phyloP scores from a whole-genome alignment of 2,329 filamentous ascomycete genomes.

The Phyllosticta ampelicida region DNA sequence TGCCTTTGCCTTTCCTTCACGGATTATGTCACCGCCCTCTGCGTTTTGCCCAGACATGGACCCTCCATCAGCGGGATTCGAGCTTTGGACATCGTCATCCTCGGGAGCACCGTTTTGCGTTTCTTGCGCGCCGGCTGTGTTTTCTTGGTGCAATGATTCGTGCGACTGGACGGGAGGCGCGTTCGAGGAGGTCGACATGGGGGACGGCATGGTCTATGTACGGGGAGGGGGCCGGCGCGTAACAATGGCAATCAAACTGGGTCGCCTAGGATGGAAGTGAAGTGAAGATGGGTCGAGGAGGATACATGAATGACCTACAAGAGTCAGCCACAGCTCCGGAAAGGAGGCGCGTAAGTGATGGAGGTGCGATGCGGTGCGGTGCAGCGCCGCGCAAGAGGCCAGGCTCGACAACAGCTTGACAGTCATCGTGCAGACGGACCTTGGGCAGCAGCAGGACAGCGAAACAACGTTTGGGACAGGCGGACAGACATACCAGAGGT shows the following conservation, averaged over 20 bases:
- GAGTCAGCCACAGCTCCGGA: constrained; percentile 19
- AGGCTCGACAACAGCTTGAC: neutral
- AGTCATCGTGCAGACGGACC: neutral
- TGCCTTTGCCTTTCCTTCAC: constrained; percentile 50
- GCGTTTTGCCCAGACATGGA: constrained; percentile 20
- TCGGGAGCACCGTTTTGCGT: constrained; percentile 21
- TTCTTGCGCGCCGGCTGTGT: constrained; percentile 19
- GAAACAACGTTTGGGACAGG: constrained; percentile 6
- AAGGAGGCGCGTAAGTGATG: constrained; percentile 14
- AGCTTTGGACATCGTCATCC: constrained; percentile 24
- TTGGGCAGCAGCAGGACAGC: neutral
- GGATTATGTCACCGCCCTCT: constrained; percentile 36
- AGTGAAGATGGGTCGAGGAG: constrained; percentile 14
- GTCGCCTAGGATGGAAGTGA: constrained; percentile 17
- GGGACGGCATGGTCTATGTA: constrained; percentile 24
- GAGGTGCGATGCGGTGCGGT: neutral
- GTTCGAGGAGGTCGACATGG: constrained; percentile 16
- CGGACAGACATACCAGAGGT: constrained; percentile 24
- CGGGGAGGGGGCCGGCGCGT: constrained; percentile 11
- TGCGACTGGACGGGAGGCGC: constrained; percentile 16
- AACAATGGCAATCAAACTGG: constrained; percentile 20
- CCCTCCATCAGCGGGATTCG: constrained; percentile 18
- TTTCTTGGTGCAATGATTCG: constrained; percentile 17
- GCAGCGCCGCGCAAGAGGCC: neutral
- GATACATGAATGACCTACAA: constrained; percentile 19